Percentiles rank a stretch among this genome's conserved stretches.
Conservation (phyloP, 139 green algal genomes). For the Asterochloris erici region DNA sequence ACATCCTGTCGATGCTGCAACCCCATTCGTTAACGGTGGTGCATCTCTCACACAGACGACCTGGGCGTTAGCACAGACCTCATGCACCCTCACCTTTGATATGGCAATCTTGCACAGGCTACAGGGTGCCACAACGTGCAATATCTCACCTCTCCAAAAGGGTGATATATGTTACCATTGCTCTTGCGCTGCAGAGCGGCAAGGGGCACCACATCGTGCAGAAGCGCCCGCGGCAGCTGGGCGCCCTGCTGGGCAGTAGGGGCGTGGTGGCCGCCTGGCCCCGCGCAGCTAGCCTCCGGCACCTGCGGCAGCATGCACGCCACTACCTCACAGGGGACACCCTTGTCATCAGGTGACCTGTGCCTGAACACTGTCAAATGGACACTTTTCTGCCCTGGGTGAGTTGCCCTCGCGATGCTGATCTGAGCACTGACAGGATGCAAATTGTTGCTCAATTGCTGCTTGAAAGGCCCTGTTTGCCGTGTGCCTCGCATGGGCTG, state of each 20-base stretch:
- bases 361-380: neutral
- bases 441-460: neutral
- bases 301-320: conserved; percentile 9
- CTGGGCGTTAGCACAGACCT: too few species aligned
- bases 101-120: too few species aligned
- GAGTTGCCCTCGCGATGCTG: too few species aligned
- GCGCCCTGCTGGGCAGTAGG: conserved; percentile 1
- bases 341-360: conserved; percentile 8
- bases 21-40: too few species aligned
- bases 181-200: conserved; percentile 9
- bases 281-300: neutral
- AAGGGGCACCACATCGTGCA: conserved; percentile 21
- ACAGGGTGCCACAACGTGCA: too few species aligned
- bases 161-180: neutral
- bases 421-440: neutral
- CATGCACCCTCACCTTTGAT: too few species aligned
- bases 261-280: conserved; percentile 20
- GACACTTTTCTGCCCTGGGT: neutral
- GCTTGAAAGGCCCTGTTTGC: neutral
- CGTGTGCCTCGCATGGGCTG: neutral
- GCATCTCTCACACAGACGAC: too few species aligned
- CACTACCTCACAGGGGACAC: conserved; percentile 18
- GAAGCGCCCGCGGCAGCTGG: neutral
- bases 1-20: too few species aligned
- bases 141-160: too few species aligned